These are phyloP conservation scores for Penicillium psychrosexuale DNA, from an alignment of 2,329 filamentous ascomycete species.

Conservation along the genomic window DNA sequence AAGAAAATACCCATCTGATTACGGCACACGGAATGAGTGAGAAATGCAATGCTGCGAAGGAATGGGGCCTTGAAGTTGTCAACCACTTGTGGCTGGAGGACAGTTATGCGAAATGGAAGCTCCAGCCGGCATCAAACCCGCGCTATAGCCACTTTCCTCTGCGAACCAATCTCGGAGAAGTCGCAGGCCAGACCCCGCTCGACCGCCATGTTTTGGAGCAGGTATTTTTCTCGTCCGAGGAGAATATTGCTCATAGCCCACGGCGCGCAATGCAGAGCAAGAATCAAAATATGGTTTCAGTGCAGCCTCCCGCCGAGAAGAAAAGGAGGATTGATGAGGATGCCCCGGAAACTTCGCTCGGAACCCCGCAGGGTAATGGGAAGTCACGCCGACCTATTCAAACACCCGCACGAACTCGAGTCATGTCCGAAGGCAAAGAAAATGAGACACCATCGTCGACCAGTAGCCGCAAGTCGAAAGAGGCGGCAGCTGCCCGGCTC, in stretches of 20 bases:
- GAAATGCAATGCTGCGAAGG: conserved; percentile 85
- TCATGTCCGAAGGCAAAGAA: conserved; percentile 66
- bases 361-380: conserved; percentile 27
- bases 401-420: conserved; percentile 55
- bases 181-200: conserved; percentile 84
- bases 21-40: conserved; percentile 87
- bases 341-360: conserved; percentile 17
- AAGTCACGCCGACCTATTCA: conserved; percentile 37
- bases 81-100: conserved; percentile 98
- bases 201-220: conserved; percentile 71
- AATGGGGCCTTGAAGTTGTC: conserved; percentile 86
- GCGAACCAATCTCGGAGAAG: conserved; percentile 86
- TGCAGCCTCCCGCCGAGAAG: conserved; percentile 24
- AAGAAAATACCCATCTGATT: conserved; percentile 92
- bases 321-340: conserved; percentile 18
- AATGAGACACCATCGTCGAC: conserved; percentile 77
- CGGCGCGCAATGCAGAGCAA: conserved; percentile 36
- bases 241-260: conserved; percentile 19
- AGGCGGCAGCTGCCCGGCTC: conserved; percentile 72
- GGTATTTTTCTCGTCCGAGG: conserved; percentile 54
- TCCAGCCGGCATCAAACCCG: conserved; percentile 67
- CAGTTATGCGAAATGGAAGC: conserved; percentile 84
- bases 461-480: conserved; percentile 82
- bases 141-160: conserved; percentile 84
- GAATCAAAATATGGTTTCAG: conserved; percentile 32